Evolutionary conservation across 768 basidiomycete genomes (phyloP).

Genomic region (Phylloporus sp.): DNA sequence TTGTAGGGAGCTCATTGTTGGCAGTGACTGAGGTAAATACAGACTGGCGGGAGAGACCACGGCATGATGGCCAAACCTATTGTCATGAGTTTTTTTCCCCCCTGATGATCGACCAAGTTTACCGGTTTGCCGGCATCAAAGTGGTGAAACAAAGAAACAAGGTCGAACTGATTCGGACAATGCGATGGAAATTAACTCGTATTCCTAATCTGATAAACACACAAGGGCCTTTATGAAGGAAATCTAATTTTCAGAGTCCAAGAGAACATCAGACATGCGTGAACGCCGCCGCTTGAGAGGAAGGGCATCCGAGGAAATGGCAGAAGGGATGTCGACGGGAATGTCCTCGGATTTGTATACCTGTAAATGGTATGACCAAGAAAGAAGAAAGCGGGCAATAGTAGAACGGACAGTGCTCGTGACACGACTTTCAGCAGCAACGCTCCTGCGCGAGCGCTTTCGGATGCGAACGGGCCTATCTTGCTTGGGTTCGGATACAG

Average conservation of each 20-base stretch:
- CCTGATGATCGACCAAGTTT: conserved; percentile 9
- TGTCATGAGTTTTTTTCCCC: conserved; percentile 14
- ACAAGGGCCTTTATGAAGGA: too few relatives aligned
- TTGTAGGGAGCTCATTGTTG: conserved; percentile 35
- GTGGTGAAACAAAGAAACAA: conserved; percentile 1
- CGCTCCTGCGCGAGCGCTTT: conserved; percentile 26
- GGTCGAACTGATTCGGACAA: not conserved
- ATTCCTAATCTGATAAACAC: conserved; percentile 22
- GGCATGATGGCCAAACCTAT: conserved; percentile 10
- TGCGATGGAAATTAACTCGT: conserved; percentile 20
- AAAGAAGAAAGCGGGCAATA: not conserved
- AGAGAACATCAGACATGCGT: conserved; percentile 30
- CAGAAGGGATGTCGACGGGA: conserved; percentile 29
- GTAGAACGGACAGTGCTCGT: conserved; percentile 21
- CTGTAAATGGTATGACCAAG: conserved; percentile 19
- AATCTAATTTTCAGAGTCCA: conserved; percentile 28
- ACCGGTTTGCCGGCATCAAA: conserved; percentile 8
- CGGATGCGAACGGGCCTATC: conserved; percentile 22
- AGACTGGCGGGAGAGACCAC: not conserved
- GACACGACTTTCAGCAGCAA: conserved; percentile 17
- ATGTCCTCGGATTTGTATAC: conserved; percentile 24
- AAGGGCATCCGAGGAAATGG: conserved; percentile 24
- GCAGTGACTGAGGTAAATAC: not conserved
- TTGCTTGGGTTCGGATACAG: conserved; percentile 13
- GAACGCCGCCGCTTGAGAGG: conserved; percentile 46